These are phyloP conservation scores for Tripterygium wilfordii DNA, from an alignment of 177 flowering plant species.

Conservation along the genomic window DNA sequence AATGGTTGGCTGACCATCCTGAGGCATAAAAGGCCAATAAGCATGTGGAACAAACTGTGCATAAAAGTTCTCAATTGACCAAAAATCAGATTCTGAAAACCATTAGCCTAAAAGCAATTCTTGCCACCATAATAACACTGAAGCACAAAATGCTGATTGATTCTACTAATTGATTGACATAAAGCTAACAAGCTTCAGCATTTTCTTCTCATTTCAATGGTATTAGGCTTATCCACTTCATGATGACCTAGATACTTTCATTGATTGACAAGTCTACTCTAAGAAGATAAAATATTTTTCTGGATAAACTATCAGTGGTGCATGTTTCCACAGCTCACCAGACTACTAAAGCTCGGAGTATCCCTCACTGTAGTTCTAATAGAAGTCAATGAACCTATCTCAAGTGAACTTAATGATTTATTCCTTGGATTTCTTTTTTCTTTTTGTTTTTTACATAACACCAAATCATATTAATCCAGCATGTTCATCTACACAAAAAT, in stretches of 20 bases:
- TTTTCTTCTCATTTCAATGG: conserved; percentile 1
- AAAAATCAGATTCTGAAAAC: neutral
- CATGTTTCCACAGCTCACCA: no score
- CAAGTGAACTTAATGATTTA: no score
- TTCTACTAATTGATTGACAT: neutral
- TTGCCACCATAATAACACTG: neutral
- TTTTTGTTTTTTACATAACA: no score
- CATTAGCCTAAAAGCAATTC: neutral
- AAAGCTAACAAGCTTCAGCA: conserved; percentile 1
- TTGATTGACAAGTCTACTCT: no score
- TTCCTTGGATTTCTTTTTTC: no score
- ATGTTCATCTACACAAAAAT: no score
- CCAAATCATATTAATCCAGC: no score
- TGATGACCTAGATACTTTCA: neutral
- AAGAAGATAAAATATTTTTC: conserved; percentile 3
- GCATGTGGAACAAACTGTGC: conserved; percentile 1
- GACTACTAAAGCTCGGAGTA: no score
- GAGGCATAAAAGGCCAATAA: conserved; percentile 2
- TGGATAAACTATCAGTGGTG: no score
- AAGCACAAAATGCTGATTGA: neutral
- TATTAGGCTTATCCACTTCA: conserved; percentile 1
- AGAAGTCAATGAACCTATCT: no score
- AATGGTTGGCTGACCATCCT: conserved; percentile 1
- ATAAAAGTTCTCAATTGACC: neutral
- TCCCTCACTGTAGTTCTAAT: no score